Conservation (phyloP, 345 rosid species). For the Pistacia integerrima region DNA sequence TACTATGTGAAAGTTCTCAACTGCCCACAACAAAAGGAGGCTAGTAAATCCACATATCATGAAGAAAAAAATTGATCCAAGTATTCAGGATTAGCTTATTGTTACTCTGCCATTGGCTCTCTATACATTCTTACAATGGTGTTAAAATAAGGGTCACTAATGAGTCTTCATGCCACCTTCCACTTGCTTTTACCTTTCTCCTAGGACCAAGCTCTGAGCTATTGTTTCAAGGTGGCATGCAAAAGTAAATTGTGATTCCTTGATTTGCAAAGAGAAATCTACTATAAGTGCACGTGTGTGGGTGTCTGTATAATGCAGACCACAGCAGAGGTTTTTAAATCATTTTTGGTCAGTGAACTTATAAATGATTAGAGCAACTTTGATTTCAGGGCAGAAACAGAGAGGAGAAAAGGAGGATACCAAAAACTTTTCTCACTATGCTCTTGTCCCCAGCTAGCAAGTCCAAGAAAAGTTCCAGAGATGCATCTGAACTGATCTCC, state of each 20-base stretch:
- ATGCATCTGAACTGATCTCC: conserved; percentile 49
- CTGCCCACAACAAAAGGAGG: conserved; percentile 5
- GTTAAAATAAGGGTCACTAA: background rate
- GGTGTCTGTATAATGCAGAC: too few relatives aligned
- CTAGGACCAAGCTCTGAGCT: background rate
- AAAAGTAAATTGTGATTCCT: background rate
- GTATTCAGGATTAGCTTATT: background rate
- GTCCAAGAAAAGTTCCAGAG: conserved; percentile 73
- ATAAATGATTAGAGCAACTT: background rate
- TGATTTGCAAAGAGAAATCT: background rate
- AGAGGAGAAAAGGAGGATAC: conserved; percentile 36
- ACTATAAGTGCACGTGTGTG: background rate
- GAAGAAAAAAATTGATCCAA: background rate
- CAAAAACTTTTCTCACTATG: conserved; percentile 81
- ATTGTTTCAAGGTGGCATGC: background rate
- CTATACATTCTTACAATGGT: background rate
- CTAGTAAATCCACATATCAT: background rate
- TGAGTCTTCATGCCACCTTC: background rate
- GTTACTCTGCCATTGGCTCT: background rate
- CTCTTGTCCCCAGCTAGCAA: conserved; percentile 69
- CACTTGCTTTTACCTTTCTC: background rate
- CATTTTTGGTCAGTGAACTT: background rate
- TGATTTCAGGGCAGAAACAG: background rate
- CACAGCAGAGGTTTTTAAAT: background rate
- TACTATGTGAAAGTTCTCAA: background rate